A percentile compares a stretch with the other conserved stretches of the same genome.
Evolutionary conservation across 1,284 basidiomycete genomes (phyloP).

Genomic region (Ceratobasidium sp.): DNA sequence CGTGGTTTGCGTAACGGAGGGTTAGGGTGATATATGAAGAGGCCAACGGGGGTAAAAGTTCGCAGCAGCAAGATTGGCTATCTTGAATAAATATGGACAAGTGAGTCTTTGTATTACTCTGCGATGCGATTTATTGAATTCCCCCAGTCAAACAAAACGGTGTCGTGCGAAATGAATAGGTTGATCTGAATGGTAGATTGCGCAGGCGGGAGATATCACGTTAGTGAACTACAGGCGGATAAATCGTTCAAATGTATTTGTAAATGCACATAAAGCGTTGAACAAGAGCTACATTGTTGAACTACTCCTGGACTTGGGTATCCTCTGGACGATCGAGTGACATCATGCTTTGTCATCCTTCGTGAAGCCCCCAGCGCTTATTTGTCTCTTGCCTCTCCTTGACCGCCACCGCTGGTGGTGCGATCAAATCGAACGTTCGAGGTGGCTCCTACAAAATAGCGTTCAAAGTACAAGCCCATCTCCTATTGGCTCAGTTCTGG

Average conservation of each 20-base stretch:
- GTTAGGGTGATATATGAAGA: conserved; percentile 20
- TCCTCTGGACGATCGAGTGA: neutral
- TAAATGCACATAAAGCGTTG: neutral
- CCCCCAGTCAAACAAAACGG: neutral
- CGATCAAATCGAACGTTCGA: neutral
- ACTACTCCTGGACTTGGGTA: too few species aligned
- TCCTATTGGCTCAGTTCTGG: neutral
- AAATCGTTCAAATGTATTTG: neutral
- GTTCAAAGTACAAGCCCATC: too few species aligned
- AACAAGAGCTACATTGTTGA: neutral
- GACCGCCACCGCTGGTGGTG: conserved; percentile 9
- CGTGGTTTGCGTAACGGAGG: neutral
- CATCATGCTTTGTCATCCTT: conserved; percentile 1
- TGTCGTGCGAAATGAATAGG: neutral
- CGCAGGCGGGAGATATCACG: neutral
- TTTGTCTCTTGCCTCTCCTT: neutral
- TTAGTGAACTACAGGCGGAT: too few species aligned
- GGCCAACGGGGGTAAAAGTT: neutral
- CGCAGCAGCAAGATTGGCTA: conserved; percentile 28
- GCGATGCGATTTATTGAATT: neutral
- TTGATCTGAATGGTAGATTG: neutral
- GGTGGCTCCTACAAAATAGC: neutral
- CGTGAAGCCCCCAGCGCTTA: neutral
- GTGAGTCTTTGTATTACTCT: neutral
- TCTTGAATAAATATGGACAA: conserved; percentile 4